Evolutionary conservation across 345 rosid species (phyloP).

Genomic region (Anastatica hierochuntica): DNA sequence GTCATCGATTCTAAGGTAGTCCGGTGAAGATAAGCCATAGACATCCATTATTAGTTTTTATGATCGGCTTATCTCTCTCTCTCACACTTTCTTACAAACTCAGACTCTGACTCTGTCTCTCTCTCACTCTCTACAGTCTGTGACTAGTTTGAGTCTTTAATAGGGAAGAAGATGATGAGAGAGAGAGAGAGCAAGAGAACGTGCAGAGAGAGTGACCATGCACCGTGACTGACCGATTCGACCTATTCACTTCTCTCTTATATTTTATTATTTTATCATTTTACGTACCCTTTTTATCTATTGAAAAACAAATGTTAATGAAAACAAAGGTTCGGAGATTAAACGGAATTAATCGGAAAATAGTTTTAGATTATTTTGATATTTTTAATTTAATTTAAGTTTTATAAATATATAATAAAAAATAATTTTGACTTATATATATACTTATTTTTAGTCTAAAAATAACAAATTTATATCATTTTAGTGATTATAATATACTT

Average conservation of each 20-base stretch:
- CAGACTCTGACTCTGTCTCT: slow-evolving; percentile 8
- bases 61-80: background rate
- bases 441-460: too few relatives aligned
- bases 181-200: slow-evolving; percentile 26
- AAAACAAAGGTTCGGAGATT: too few relatives aligned
- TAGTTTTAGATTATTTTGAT: too few relatives aligned
- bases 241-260: slow-evolving; percentile 10
- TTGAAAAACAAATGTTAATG: background rate
- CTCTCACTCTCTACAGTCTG: slow-evolving; percentile 2
- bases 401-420: too few relatives aligned
- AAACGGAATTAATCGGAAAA: too few relatives aligned
- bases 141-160: slow-evolving; percentile 17
- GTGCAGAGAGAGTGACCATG: slow-evolving; percentile 37
- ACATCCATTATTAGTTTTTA: slow-evolving; percentile 37
- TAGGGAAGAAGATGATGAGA: slow-evolving; percentile 13
- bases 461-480: too few relatives aligned
- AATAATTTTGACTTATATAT: too few relatives aligned
- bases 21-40: slow-evolving; percentile 30
- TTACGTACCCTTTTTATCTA: background rate
- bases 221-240: slow-evolving; percentile 30
- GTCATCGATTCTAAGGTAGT: slow-evolving; percentile 25
- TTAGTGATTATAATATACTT: too few relatives aligned
- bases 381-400: too few relatives aligned
- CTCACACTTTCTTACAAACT: background rate
- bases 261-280: background rate